phyloP scores from a whole-genome alignment of 179 eudicot species.

The Silene noctiflora region DNA sequence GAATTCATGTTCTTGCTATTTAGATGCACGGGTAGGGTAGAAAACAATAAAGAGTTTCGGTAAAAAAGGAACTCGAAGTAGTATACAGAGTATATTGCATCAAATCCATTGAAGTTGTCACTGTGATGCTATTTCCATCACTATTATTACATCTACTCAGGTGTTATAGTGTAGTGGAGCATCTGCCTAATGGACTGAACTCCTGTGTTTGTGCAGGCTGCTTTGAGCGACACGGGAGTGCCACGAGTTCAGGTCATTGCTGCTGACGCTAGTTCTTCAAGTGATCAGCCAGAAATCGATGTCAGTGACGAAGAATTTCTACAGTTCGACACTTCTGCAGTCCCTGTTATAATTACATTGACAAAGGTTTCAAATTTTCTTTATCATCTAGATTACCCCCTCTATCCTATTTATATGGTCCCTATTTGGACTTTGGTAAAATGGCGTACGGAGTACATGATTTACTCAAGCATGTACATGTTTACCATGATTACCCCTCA shows the following conservation, averaged over 20 bases:
- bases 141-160: background rate
- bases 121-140: background rate
- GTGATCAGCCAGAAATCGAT: conserved; percentile 84
- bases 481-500: too few relatives aligned
- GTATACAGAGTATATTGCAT: background rate
- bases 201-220: conserved; percentile 47
- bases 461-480: too few relatives aligned
- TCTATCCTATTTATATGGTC: too few relatives aligned
- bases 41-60: background rate
- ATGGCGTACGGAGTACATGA: background rate
- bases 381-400: background rate
- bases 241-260: conserved; percentile 72
- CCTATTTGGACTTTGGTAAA: background rate
- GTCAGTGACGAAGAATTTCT: conserved; percentile 88
- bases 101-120: background rate
- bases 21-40: background rate
- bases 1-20: background rate
- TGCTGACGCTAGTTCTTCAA: conserved; percentile 46
- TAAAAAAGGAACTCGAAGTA: background rate
- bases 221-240: conserved; percentile 80
- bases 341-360: conserved; percentile 80
- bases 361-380: conserved; percentile 53
- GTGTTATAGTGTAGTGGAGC: background rate
- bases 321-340: conserved; percentile 69
- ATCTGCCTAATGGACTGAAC: background rate